phyloP scores from a whole-genome alignment of 108 stramenopile genomes.

The Fragilaria crotonensis region DNA sequence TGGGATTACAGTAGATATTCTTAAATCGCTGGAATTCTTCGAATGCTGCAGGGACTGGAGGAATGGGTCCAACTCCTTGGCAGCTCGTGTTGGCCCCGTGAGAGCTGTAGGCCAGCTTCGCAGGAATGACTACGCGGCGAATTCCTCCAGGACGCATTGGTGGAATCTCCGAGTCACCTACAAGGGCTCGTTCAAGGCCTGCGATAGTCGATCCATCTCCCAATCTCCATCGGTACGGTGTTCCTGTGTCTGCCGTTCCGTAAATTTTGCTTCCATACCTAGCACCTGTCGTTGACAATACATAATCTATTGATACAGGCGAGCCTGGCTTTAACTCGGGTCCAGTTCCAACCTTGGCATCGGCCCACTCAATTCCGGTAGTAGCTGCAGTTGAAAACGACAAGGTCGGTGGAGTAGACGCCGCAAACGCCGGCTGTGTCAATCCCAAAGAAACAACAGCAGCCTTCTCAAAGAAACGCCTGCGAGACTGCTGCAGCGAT shows the following conservation, averaged over 20 bases:
- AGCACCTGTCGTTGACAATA: conserved; percentile 68
- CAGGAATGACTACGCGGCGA: conserved; percentile 53
- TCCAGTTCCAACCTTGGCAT: conserved; percentile 51
- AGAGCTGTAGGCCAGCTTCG: conserved; percentile 40
- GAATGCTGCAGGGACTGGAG: conserved; percentile 28
- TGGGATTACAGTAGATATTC: conserved; percentile 73
- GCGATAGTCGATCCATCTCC: conserved; percentile 59
- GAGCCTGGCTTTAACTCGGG: conserved; percentile 22
- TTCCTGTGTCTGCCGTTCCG: conserved; percentile 39
- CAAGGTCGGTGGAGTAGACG: conserved; percentile 20
- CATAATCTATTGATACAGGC: conserved; percentile 57
- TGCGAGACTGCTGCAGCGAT: no score
- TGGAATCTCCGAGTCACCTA: conserved; percentile 25
- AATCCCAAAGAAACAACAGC: no score
- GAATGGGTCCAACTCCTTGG: conserved; percentile 48
- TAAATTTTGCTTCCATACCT: conserved; percentile 64
- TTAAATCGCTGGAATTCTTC: conserved; percentile 66
- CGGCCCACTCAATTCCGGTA: conserved; percentile 57
- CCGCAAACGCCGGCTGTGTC: conserved; percentile 13
- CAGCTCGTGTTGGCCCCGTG: conserved; percentile 12
- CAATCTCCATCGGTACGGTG: conserved; percentile 56
- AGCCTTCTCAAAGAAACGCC: no score
- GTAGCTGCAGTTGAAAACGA: conserved; percentile 26
- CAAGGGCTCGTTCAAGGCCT: conserved; percentile 57
- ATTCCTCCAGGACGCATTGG: conserved; percentile 59